Percentiles rank a stretch among this genome's conserved stretches.
Evolutionary conservation across 2,329 filamentous ascomycete genomes (phyloP).

Genomic region (Xylariaceae sp.): DNA sequence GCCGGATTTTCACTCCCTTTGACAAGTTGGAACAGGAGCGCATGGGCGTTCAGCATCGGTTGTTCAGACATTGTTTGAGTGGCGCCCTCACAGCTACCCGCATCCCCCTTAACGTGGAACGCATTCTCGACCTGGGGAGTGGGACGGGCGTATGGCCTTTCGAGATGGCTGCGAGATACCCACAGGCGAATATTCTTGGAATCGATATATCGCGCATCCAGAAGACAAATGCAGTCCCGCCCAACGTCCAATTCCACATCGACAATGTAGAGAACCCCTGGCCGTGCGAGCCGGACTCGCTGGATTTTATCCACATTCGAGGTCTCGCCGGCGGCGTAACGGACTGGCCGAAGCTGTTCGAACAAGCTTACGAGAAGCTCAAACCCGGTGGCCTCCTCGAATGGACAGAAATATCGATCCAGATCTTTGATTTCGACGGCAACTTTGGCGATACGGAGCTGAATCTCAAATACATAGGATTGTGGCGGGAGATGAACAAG

Average conservation of each 20-base stretch:
- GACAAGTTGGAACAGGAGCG: constrained; percentile 26
- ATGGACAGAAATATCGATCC: constrained; percentile 39
- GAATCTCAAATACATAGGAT: constrained; percentile 34
- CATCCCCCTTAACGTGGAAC: constrained; percentile 24
- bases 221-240: constrained; percentile 44
- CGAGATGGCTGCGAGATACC: constrained; percentile 39
- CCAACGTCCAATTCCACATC: constrained; percentile 57
- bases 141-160: constrained; percentile 42
- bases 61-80: constrained; percentile 27
- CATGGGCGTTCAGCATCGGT: constrained; percentile 24
- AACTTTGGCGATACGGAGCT: constrained; percentile 29
- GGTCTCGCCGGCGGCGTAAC: constrained; percentile 44
- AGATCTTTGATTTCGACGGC: constrained; percentile 38
- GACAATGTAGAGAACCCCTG: constrained; percentile 52
- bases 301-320: constrained; percentile 43
- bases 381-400: constrained; percentile 43
- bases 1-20: constrained; percentile 29
- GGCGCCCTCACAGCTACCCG: constrained; percentile 28
- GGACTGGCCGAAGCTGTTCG: constrained; percentile 37
- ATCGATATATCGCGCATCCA: constrained; percentile 41
- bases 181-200: constrained; percentile 37
- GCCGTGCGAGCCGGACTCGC: constrained; percentile 26
- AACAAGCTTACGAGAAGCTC: constrained; percentile 37
- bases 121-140: constrained; percentile 40
- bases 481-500: constrained; percentile 27